Evolutionary conservation across 305 asterid species (phyloP).

Genomic region (Solanum hybrid): DNA sequence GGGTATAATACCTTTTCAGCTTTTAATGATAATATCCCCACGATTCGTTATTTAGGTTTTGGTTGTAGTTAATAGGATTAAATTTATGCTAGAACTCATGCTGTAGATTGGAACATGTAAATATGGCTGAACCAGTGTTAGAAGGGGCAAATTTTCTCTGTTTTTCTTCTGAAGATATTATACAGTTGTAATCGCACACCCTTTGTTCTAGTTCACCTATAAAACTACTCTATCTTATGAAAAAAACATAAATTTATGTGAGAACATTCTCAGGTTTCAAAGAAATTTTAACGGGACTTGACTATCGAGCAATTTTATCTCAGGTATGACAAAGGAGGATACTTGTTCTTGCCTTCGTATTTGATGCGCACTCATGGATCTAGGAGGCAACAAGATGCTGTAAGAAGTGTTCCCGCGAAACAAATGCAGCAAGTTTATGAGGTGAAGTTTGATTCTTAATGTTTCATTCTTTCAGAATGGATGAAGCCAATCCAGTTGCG

Average conservation of each 20-base stretch:
- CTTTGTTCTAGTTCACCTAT: not conserved
- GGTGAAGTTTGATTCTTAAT: slow-evolving; percentile 32
- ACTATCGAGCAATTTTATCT: slow-evolving; percentile 3
- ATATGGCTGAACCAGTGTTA: not conserved
- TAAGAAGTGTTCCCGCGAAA: slow-evolving; percentile 48
- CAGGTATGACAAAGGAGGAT: slow-evolving; percentile 93
- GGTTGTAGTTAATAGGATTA: not conserved
- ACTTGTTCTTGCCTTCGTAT: slow-evolving; percentile 85
- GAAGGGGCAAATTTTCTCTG: not conserved
- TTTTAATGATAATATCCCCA: not conserved
- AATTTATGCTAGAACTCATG: not conserved
- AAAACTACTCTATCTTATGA: not conserved
- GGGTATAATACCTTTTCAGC: slow-evolving; percentile 39
- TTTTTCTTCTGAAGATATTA: not conserved
- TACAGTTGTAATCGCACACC: not conserved
- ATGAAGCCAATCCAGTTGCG: not conserved
- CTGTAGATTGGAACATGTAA: not conserved
- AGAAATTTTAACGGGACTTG: slow-evolving; percentile 5
- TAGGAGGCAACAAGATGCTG: slow-evolving; percentile 61
- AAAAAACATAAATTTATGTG: not conserved
- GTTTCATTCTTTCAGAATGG: not conserved
- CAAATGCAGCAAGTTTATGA: slow-evolving; percentile 82
- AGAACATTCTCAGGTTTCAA: not conserved
- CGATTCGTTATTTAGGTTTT: not conserved
- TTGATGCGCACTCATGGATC: slow-evolving; percentile 94